Evolutionary conservation across 73 alveolate genomes (phyloP).

Genomic region (Diophrys sp.): DNA sequence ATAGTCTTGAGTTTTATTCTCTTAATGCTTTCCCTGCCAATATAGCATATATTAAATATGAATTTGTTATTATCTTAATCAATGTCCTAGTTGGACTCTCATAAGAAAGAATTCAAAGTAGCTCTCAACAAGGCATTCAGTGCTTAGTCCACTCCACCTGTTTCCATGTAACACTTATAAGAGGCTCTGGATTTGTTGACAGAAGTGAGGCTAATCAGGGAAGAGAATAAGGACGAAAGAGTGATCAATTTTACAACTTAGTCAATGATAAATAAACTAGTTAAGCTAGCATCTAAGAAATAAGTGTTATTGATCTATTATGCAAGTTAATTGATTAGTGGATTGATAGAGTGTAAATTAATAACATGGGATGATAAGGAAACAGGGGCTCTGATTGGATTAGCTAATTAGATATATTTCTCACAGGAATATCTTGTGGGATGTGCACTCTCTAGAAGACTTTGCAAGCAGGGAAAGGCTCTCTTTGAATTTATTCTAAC

Average conservation of each 20-base stretch:
- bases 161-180: not conserved
- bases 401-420: constrained; percentile 18
- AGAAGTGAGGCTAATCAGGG: not conserved
- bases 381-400: constrained; percentile 26
- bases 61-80: not conserved
- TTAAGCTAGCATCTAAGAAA: constrained; percentile 17
- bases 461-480: constrained; percentile 8
- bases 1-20: constrained; percentile 38
- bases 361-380: constrained; percentile 29
- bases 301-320: constrained; percentile 9
- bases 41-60: constrained; percentile 35
- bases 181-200: not conserved
- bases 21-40: constrained; percentile 51
- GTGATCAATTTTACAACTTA: constrained; percentile 14
- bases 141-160: not conserved
- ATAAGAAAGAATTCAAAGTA: not conserved
- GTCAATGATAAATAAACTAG: constrained; percentile 5
- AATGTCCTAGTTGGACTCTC: not conserved
- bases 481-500: constrained; percentile 22
- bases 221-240: not conserved
- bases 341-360: constrained; percentile 10
- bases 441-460: constrained; percentile 9
- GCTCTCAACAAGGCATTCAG: not conserved
- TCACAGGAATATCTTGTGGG: constrained; percentile 37
- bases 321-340: not conserved